Conservation (phyloP, 768 basidiomycete genomes). For the Galerina sulciceps region DNA sequence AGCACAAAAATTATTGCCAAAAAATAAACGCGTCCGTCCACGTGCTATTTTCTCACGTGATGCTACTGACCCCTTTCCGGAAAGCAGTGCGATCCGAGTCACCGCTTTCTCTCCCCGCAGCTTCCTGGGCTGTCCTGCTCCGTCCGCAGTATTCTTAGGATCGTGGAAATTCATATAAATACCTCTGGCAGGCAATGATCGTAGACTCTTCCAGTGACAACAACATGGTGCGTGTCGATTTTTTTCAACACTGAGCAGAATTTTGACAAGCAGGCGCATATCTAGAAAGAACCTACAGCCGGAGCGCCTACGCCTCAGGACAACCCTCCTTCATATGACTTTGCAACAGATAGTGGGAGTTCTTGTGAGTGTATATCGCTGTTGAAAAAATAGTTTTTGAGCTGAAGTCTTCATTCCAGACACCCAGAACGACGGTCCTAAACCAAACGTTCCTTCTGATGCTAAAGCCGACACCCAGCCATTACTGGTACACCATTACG, state of each 20-base stretch:
- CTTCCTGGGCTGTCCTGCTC: conserved; percentile 9
- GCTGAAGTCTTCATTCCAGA: neutral
- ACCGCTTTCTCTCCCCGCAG: conserved; percentile 2
- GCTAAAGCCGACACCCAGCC: conserved; percentile 6
- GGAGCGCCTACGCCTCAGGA: conserved; percentile 31
- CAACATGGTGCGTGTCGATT: conserved; percentile 26
- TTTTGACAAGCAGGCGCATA: neutral
- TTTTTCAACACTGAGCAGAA: neutral
- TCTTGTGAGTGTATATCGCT: conserved; percentile 26
- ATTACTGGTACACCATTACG: conserved; percentile 11
- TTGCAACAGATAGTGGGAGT: conserved; percentile 29
- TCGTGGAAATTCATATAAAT: conserved; percentile 4
- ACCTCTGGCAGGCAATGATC: conserved; percentile 25
- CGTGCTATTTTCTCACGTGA: conserved; percentile 16
- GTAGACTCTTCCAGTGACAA: conserved; percentile 25
- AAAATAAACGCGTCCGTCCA: conserved; percentile 18
- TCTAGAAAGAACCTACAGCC: conserved; percentile 10
- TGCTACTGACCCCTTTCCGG: neutral
- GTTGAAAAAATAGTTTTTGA: neutral
- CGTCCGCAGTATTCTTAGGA: neutral
- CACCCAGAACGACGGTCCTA: neutral
- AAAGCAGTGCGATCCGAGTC: neutral
- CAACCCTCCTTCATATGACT: conserved; percentile 56
- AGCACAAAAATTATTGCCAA: conserved; percentile 4
- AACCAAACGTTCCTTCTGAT: neutral